Evolutionary conservation across 768 basidiomycete genomes (phyloP).

Genomic region (Holtermanniella nyarrowii): DNA sequence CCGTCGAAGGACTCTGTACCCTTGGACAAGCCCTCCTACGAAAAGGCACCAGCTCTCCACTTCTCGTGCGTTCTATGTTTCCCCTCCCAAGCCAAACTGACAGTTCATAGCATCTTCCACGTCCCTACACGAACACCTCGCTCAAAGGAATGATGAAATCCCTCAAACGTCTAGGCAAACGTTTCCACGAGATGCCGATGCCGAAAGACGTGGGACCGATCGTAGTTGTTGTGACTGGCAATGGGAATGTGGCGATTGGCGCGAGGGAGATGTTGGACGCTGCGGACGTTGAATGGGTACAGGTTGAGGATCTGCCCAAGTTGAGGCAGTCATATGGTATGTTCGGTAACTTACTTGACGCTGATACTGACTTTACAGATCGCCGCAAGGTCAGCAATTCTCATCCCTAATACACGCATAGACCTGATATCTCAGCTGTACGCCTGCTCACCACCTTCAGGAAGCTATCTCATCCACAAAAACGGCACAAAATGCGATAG

Average conservation of each 20-base stretch:
- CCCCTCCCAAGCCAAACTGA: not conserved
- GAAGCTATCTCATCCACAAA: constrained; percentile 54
- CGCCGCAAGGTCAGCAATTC: not conserved
- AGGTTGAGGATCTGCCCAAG: constrained; percentile 50
- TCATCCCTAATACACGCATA: not conserved
- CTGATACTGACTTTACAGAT: not conserved
- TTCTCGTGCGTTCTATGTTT: constrained; percentile 52
- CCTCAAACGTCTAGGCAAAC: constrained; percentile 51
- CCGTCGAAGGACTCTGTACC: constrained; percentile 66
- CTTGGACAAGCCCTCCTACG: constrained; percentile 71
- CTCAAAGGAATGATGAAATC: constrained; percentile 50
- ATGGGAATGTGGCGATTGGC: constrained; percentile 73
- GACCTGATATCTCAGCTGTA: constrained; percentile 13
- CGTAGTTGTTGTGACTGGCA: constrained; percentile 70
- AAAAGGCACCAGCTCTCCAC: constrained; percentile 68
- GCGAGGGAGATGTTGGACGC: constrained; percentile 61
- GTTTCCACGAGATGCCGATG: constrained; percentile 53
- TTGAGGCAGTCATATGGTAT: constrained; percentile 42
- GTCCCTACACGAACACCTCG: constrained; percentile 63
- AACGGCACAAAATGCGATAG: constrained; percentile 56
- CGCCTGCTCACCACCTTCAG: constrained; percentile 32
- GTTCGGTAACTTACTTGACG: not conserved
- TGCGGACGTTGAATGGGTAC: constrained; percentile 56
- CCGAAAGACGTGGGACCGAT: constrained; percentile 60
- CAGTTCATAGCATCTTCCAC: constrained; percentile 56